Percentiles rank a stretch among this genome's conserved stretches.
phyloP scores from a whole-genome alignment of 345 rosid genomes.

The Angophora floribunda region DNA sequence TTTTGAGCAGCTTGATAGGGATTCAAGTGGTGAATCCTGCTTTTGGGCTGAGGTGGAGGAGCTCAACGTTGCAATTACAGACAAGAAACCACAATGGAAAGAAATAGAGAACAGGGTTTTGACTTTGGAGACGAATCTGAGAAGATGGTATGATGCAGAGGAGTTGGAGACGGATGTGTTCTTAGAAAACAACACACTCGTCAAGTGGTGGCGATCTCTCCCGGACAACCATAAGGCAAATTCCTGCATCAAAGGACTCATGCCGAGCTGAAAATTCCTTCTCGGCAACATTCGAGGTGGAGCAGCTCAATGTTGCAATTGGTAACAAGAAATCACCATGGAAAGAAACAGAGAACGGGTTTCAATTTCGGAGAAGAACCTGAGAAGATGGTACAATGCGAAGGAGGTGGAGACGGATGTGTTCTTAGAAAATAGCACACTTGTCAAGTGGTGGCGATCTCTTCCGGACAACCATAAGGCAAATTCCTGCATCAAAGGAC shows the following conservation, averaged over 20 bases:
- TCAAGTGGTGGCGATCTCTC: constrained; percentile 1
- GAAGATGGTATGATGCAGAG: neutral
- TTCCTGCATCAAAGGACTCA: neutral
- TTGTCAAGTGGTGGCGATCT: neutral
- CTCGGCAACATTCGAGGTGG: too few relatives aligned
- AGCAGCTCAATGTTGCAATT: neutral
- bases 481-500: neutral
- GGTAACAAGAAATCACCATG: neutral
- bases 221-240: neutral
- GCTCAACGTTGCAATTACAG: constrained; percentile 2
- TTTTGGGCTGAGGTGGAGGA: constrained; percentile 88
- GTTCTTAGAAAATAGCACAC: neutral
- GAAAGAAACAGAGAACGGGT: neutral
- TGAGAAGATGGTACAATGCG: neutral
- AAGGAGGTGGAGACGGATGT: neutral
- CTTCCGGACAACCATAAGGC: neutral
- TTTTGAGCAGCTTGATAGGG: neutral
- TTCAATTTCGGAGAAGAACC: neutral
- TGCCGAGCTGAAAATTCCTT: neutral
- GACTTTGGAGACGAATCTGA: neutral
- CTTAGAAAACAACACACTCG: neutral
- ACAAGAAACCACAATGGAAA: neutral
- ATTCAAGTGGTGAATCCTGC: constrained; percentile 32
- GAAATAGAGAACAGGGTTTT: neutral
- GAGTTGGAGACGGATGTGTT: neutral